Evolutionary conservation across 768 basidiomycete genomes (phyloP).

Genomic region (Dioszegia crocea): DNA sequence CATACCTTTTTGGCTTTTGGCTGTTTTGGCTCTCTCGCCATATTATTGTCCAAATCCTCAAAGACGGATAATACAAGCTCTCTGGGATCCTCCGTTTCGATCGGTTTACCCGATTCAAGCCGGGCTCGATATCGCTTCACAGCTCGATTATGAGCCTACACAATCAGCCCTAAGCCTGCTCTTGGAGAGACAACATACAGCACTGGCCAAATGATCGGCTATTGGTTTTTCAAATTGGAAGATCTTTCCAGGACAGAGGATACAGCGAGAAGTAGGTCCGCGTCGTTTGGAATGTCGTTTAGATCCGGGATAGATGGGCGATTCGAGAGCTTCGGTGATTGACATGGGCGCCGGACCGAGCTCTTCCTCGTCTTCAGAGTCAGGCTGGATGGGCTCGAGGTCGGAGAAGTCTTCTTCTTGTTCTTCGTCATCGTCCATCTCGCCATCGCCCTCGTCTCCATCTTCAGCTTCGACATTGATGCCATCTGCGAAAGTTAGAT

Average conservation of each 20-base stretch:
- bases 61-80: constrained; percentile 3
- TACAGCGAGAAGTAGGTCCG: constrained; percentile 15
- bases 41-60: background rate
- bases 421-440: constrained; percentile 5
- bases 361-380: constrained; percentile 1
- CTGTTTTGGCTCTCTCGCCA: background rate
- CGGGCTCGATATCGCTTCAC: constrained; percentile 21
- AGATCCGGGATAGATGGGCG: constrained; percentile 26
- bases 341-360: constrained; percentile 15
- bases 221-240: constrained; percentile 31
- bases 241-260: constrained; percentile 33
- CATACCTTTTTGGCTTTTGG: background rate
- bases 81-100: constrained; percentile 9
- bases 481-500: constrained; percentile 6
- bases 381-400: background rate
- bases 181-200: constrained; percentile 13
- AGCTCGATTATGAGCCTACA: constrained; percentile 24
- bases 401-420: constrained; percentile 2
- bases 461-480: constrained; percentile 10
- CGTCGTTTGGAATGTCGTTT: background rate
- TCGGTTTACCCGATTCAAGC: background rate
- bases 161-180: background rate
- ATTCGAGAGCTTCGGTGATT: constrained; percentile 17
- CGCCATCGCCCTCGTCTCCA: constrained; percentile 8
- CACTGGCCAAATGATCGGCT: constrained; percentile 22